A percentile compares a stretch with the other conserved stretches of the same genome.
phyloP scores from a whole-genome alignment of 1,284 basidiomycete genomes.

The Hymenochaete sp. region DNA sequence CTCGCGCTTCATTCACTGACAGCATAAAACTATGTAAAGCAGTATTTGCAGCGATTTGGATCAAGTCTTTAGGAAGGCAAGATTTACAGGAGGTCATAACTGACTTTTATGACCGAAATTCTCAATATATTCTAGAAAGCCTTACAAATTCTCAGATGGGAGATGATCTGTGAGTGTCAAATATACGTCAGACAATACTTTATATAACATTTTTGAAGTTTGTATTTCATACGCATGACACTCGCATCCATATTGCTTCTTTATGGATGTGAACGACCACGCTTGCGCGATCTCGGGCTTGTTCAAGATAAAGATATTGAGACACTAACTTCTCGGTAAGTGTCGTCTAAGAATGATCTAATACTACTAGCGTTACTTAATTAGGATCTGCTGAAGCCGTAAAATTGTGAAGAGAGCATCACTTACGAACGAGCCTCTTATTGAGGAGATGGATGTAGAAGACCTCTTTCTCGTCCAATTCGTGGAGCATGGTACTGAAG shows the following conservation, averaged over 20 bases:
- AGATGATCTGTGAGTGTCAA: slow-evolving; percentile 27
- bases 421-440: slow-evolving; percentile 40
- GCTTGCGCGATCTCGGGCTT: slow-evolving; percentile 35
- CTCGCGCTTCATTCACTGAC: slow-evolving; percentile 35
- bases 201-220: slow-evolving; percentile 26
- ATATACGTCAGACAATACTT: not conserved
- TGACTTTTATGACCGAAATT: slow-evolving; percentile 38
- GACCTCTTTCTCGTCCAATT: slow-evolving; percentile 46
- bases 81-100: slow-evolving; percentile 45
- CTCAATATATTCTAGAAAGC: slow-evolving; percentile 30
- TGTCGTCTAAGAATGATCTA: slow-evolving; percentile 6
- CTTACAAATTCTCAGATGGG: slow-evolving; percentile 23
- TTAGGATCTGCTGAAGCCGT: slow-evolving; percentile 32
- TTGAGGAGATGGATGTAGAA: slow-evolving; percentile 42
- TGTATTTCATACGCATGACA: slow-evolving; percentile 46
- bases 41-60: slow-evolving; percentile 43
- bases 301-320: slow-evolving; percentile 39
- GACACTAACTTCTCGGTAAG: slow-evolving; percentile 47
- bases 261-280: slow-evolving; percentile 52
- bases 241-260: slow-evolving; percentile 50
- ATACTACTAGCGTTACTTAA: slow-evolving; percentile 1
- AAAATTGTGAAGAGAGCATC: slow-evolving; percentile 37
- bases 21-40: slow-evolving; percentile 41
- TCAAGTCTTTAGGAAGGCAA: slow-evolving; percentile 47
- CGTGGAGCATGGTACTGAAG: slow-evolving; percentile 39